phyloP scores from a whole-genome alignment of 2,329 filamentous ascomycete species.

The Drechmeria coniospora region DNA sequence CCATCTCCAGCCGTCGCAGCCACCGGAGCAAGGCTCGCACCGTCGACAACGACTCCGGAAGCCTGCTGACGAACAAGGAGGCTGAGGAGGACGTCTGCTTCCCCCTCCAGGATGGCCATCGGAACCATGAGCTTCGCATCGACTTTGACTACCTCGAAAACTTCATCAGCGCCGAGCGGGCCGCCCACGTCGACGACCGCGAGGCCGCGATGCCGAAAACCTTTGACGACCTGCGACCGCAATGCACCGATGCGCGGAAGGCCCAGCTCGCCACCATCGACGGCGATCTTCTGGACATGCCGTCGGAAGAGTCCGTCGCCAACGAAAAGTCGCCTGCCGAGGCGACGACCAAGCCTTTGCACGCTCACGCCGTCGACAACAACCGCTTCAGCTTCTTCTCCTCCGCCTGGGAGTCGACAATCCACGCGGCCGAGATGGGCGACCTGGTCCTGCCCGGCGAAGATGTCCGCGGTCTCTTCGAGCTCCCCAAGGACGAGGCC shows the following conservation, averaged over 20 bases:
- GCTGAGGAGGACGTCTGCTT: conserved; percentile 85
- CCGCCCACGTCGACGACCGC: conserved; percentile 31
- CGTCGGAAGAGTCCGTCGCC: conserved; percentile 27
- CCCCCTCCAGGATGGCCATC: conserved; percentile 51
- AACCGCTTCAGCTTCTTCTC: conserved; percentile 96
- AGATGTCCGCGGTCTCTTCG: conserved; percentile 75
- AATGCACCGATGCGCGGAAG: conserved; percentile 11
- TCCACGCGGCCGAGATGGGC: conserved; percentile 78
- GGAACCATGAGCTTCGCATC: conserved; percentile 62
- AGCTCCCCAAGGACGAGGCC: conserved; percentile 42
- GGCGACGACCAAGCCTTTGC: conserved; percentile 20
- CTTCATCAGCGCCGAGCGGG: conserved; percentile 55
- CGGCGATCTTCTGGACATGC: conserved; percentile 41
- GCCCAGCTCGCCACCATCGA: conserved; percentile 32
- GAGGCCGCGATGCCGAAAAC: conserved; percentile 24
- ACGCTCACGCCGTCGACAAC: conserved; percentile 32
- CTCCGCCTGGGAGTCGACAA: conserved; percentile 82
- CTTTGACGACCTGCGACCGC: conserved; percentile 18
- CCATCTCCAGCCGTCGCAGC: conserved; percentile 49
- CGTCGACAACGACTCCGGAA: conserved; percentile 45
- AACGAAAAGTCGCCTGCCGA: conserved; percentile 31
- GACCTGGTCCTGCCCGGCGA: conserved; percentile 82
- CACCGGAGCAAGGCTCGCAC: conserved; percentile 41
- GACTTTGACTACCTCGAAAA: conserved; percentile 92
- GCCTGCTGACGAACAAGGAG: conserved; percentile 49